A percentile compares a stretch with the other conserved stretches of the same genome.
These are phyloP conservation scores for Haplosporangium sp. DNA, from an alignment of 371 early-diverging fungal genomes.

Conservation along the genomic window DNA sequence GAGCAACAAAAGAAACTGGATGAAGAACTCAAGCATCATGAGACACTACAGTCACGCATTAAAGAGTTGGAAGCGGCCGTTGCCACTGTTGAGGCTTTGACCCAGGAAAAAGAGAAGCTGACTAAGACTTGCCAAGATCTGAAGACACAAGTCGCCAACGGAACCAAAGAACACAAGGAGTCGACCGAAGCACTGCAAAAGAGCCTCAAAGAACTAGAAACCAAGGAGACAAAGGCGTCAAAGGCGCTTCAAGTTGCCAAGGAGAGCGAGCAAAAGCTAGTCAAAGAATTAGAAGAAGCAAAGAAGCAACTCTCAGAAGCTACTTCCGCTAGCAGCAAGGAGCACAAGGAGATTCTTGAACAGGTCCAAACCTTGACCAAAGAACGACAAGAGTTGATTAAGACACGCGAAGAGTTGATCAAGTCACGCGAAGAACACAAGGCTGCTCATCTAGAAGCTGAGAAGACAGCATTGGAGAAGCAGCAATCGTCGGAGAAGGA, in stretches of 20 bases:
- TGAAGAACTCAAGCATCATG: constrained; percentile 49
- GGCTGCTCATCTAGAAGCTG: constrained; percentile 3
- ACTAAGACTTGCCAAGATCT: constrained; percentile 11
- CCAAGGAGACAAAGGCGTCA: constrained; percentile 9
- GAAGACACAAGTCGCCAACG: constrained; percentile 8
- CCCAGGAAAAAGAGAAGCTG: constrained; percentile 17
- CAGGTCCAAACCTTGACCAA: constrained; percentile 39
- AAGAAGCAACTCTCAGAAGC: constrained; percentile 13
- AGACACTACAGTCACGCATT: constrained; percentile 18
- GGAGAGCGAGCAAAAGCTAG: constrained; percentile 30
- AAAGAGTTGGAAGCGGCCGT: constrained; percentile 27
- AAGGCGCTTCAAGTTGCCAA: constrained; percentile 29
- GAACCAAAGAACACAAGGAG: constrained; percentile 5
- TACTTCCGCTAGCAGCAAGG: constrained; percentile 17
- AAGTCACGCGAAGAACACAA: constrained; percentile 17
- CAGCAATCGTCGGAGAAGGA: constrained; percentile 34
- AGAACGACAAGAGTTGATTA: constrained; percentile 55
- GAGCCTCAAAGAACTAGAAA: constrained; percentile 16
- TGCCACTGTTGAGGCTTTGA: constrained; percentile 7
- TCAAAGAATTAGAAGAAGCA: constrained; percentile 54
- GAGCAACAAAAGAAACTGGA: constrained; percentile 57
- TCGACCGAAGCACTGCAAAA: constrained; percentile 7
- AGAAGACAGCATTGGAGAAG: constrained; percentile 42
- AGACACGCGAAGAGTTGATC: constrained; percentile 9
- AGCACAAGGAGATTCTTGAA: constrained; percentile 30